These are phyloP conservation scores for Prinsepia uniflora DNA, from an alignment of 306 rosid genomes.

Conservation along the genomic window DNA sequence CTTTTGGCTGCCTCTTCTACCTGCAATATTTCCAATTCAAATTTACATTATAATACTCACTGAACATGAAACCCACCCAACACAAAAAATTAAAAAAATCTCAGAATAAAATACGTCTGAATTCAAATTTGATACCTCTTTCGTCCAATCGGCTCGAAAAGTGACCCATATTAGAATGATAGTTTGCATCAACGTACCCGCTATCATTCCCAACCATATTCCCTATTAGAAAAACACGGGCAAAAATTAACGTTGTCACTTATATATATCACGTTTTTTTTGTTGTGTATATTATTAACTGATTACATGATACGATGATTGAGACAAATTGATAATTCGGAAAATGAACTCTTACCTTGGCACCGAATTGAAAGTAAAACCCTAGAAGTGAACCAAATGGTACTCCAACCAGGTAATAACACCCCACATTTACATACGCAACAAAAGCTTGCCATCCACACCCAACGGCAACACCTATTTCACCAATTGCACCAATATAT, in stretches of 20 bases:
- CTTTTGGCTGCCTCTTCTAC: constrained; percentile 60
- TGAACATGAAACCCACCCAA: not conserved
- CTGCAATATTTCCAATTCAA: constrained; percentile 28
- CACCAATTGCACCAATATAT: no score
- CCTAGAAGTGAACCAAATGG: constrained; percentile 62
- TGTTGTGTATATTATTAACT: no score
- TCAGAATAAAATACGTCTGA: not conserved
- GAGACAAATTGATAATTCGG: no score
- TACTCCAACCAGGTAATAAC: constrained; percentile 60
- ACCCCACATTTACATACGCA: constrained; percentile 69
- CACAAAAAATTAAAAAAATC: not conserved
- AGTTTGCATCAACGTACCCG: constrained; percentile 65
- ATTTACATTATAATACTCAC: not conserved
- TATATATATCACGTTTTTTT: not conserved
- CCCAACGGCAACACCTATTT: constrained; percentile 83
- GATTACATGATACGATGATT: no score
- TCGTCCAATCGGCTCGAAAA: constrained; percentile 58
- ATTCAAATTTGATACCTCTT: constrained; percentile 41
- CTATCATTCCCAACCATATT: constrained; percentile 70
- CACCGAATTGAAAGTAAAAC: constrained; percentile 56
- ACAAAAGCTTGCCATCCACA: constrained; percentile 94
- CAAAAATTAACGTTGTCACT: not conserved
- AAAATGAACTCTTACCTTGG: constrained; percentile 44
- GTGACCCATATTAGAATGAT: constrained; percentile 55
- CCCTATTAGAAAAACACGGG: constrained; percentile 33